Evolutionary conservation across 179 eudicot species (phyloP), one percentile per base, ranked within the genome.

Genomic region (Silene coronaria): DNA sequence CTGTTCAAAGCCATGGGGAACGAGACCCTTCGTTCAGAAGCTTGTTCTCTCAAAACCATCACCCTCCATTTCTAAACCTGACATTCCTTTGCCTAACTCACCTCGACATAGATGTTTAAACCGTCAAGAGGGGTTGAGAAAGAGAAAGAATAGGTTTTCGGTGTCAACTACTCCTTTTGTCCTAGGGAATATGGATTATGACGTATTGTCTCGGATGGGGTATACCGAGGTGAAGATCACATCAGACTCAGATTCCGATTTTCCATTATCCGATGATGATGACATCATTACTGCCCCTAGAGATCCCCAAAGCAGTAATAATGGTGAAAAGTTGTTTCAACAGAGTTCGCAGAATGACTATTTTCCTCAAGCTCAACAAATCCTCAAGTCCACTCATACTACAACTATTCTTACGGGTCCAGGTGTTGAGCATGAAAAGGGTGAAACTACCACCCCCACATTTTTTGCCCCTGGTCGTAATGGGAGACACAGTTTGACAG

Each of bases 221-320:
- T 91, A 93, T 65, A 71, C 83, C 2, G 89, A 86, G 86, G 82
- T 88, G 59, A 93, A 84, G 76, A 81, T 88, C 51, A 80, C 77
- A 51, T 88, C 97, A 17, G 97, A 91, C 72, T 66, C 89, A 3
- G 98, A 89, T 42, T 88, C 92, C 1, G 95, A 89, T 67, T 53
- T 85, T 38, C 87, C 75, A 11, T 76, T 88, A 42, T 88, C 95
- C 5, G 97, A 89, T 45, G 92, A 92, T 11, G 92, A 88, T 23
- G 94, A 86, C 58, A 60, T 76, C 58, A 53, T 55, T 53, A 65
- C 53, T 76, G 73, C 71, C 30, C 32, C 60, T 63, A 75, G 64
- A 22, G 85, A 78, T 62, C 75, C 22, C 6, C 74, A 38, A 77
- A 80, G 74, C 71, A 9, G 48, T 38, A 38, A 38, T 34, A 66